These are phyloP conservation scores for Hyphodiscus hymeniophilus DNA, from an alignment of 495 filamentous ascomycete species.

Conservation along the genomic window DNA sequence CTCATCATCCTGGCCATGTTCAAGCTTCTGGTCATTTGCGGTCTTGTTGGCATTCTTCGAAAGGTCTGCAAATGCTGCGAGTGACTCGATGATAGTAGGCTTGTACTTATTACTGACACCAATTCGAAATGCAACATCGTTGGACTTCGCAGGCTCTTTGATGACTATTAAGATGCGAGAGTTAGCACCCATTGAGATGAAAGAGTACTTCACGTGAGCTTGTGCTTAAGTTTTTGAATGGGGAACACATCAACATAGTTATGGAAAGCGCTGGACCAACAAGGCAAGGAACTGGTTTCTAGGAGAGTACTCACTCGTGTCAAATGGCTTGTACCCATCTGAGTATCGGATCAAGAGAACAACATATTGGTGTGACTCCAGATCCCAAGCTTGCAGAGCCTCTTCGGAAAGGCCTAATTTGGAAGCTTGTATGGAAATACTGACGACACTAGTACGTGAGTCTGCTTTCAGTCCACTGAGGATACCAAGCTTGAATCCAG, in stretches of 20 bases:
- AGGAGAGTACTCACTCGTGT: no score
- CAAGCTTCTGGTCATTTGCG: neutral
- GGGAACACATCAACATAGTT: no score
- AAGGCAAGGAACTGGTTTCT: no score
- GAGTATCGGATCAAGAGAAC: slow-evolving; percentile 68
- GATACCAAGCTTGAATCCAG: slow-evolving; percentile 70
- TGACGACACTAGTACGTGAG: slow-evolving; percentile 39
- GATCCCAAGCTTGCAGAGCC: slow-evolving; percentile 68
- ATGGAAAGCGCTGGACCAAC: no score
- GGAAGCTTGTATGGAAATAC: slow-evolving; percentile 55
- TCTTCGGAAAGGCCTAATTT: slow-evolving; percentile 73
- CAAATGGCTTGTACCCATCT: slow-evolving; percentile 46
- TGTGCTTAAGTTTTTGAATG: no score
- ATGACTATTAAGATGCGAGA: no score
- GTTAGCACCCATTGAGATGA: no score
- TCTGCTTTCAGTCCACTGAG: slow-evolving; percentile 39
- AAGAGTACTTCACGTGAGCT: no score
- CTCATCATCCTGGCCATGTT: neutral
- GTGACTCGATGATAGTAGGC: slow-evolving; percentile 28
- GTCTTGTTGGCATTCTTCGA: slow-evolving; percentile 15
- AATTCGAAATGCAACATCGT: slow-evolving; percentile 26
- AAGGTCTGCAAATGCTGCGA: slow-evolving; percentile 18
- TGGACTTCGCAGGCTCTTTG: slow-evolving; percentile 14
- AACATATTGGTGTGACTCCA: slow-evolving; percentile 60
- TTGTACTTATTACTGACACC: slow-evolving; percentile 44